Evolutionary conservation across 148 eudicot species (phyloP).

Genomic region (Tetragonia tetragonoides): DNA sequence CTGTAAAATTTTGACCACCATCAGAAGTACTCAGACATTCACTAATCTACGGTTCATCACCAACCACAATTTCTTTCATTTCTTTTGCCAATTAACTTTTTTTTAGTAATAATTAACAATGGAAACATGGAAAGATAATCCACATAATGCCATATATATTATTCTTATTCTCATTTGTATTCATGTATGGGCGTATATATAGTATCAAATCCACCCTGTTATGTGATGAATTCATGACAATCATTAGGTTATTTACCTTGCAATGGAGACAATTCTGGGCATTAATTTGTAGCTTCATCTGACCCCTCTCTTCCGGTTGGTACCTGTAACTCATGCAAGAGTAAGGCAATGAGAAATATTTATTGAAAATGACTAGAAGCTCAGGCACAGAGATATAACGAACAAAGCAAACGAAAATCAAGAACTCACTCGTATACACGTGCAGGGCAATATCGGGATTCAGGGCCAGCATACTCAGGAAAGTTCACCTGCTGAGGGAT

Average conservation of each 20-base stretch:
- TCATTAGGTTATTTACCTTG: conserved; percentile 55
- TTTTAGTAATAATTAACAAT: too few relatives aligned
- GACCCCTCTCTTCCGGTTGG: conserved; percentile 57
- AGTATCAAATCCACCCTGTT: too few relatives aligned
- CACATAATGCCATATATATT: too few relatives aligned
- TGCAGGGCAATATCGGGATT: conserved; percentile 92
- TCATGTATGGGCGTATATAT: too few relatives aligned
- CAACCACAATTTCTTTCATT: too few relatives aligned
- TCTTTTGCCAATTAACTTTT: too few relatives aligned
- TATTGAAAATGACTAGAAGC: background rate
- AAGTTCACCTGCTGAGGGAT: conserved; percentile 64
- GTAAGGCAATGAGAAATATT: conserved; percentile 7
- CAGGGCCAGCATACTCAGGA: conserved; percentile 82
- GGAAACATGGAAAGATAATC: too few relatives aligned
- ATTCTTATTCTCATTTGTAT: too few relatives aligned
- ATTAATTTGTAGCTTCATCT: conserved; percentile 80
- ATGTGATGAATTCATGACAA: background rate
- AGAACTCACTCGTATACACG: conserved; percentile 88
- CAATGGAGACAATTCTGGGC: conserved; percentile 98
- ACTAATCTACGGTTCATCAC: too few relatives aligned
- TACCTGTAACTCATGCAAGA: conserved; percentile 47
- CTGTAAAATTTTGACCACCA: background rate
- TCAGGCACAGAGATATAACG: background rate
- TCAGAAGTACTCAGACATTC: background rate
- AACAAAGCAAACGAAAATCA: background rate